Evolutionary conservation across 1,284 basidiomycete genomes (phyloP).

Genomic region (Coniferiporia sulphurascens): DNA sequence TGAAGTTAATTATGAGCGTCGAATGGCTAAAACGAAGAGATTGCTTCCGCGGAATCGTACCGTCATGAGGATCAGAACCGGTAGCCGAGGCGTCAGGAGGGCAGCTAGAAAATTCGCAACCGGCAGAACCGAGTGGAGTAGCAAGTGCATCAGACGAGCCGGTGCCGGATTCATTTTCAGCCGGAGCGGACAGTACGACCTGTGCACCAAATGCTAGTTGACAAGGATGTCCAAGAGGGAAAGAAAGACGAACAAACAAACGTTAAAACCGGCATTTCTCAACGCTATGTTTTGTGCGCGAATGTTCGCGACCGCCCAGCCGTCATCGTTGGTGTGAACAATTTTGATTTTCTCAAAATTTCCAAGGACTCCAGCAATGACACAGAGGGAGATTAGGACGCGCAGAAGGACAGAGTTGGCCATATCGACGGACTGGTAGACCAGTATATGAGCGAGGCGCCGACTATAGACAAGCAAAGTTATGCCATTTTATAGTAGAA

Average conservation of each 20-base stretch:
- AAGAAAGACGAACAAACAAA: constrained; percentile 24
- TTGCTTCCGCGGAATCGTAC: neutral
- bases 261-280: constrained; percentile 36
- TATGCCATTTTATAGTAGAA: neutral
- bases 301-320: constrained; percentile 48
- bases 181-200: constrained; percentile 37
- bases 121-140: constrained; percentile 26
- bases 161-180: constrained; percentile 23
- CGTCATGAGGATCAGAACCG: constrained; percentile 24
- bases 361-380: neutral
- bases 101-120: constrained; percentile 41
- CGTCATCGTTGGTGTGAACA: constrained; percentile 44
- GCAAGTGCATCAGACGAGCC: constrained; percentile 25
- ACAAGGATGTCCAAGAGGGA: neutral
- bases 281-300: constrained; percentile 41
- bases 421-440: neutral
- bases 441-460: neutral
- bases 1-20: neutral
- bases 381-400: neutral
- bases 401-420: neutral
- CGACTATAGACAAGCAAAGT: neutral
- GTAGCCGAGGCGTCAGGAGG: constrained; percentile 39
- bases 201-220: constrained; percentile 16
- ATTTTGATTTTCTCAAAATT: constrained; percentile 10
- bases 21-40: neutral